phyloP scores from a whole-genome alignment of 1,284 basidiomycete genomes.

The Albatrellus sp. region DNA sequence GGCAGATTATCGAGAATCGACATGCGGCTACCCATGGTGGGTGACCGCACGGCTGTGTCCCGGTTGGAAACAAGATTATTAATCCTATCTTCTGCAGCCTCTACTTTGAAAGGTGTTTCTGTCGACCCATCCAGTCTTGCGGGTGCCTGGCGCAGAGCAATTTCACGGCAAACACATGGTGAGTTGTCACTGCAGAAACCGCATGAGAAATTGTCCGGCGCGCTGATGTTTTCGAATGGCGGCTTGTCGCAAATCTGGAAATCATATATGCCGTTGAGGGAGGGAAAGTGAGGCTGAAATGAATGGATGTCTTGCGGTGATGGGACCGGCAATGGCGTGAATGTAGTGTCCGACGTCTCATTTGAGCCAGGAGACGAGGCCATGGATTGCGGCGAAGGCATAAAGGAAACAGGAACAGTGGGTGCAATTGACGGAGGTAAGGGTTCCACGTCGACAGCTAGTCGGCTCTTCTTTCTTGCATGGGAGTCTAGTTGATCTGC shows the following conservation, averaged over 20 bases:
- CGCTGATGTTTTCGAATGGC: conserved; percentile 20
- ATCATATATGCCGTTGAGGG: conserved; percentile 22
- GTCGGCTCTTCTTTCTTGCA: conserved; percentile 35
- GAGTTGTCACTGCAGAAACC: conserved; percentile 60
- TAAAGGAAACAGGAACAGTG: conserved; percentile 13
- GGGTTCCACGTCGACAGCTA: conserved; percentile 20
- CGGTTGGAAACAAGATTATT: neutral
- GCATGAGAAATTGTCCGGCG: conserved; percentile 34
- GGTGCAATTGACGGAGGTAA: conserved; percentile 12
- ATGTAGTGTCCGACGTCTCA: conserved; percentile 29
- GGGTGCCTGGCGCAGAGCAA: conserved; percentile 33
- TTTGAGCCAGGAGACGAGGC: conserved; percentile 42
- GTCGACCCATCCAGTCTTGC: conserved; percentile 13
- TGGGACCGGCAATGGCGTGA: conserved; percentile 29
- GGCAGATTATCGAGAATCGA: conserved; percentile 69
- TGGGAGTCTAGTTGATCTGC: conserved; percentile 16
- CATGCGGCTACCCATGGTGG: conserved; percentile 10
- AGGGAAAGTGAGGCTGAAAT: conserved; percentile 16
- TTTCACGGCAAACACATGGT: conserved; percentile 65
- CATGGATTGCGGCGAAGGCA: conserved; percentile 26
- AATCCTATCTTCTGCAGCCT: conserved; percentile 16
- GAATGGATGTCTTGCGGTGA: conserved; percentile 19
- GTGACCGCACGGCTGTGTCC: conserved; percentile 3
- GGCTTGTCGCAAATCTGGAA: conserved; percentile 20
- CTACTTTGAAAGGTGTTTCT: conserved; percentile 22